Evolutionary conservation across 768 basidiomycete species (phyloP).

Genomic region (Steccherinum ochraceum): DNA sequence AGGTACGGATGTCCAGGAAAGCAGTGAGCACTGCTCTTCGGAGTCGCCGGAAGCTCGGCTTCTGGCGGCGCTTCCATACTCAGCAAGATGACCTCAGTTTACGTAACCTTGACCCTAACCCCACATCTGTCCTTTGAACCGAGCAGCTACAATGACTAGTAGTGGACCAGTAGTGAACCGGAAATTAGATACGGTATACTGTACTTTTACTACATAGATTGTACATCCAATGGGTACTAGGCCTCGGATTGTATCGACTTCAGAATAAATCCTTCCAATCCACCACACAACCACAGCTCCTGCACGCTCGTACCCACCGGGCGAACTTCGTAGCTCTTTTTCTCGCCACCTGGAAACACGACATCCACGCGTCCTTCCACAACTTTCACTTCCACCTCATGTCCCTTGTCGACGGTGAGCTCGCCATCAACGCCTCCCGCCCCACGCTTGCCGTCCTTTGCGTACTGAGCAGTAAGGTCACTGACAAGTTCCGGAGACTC

Average conservation of each 20-base stretch:
- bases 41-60: too few relatives aligned
- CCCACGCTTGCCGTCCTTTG: conserved; percentile 67
- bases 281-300: conserved; percentile 95
- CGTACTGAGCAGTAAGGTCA: conserved; percentile 74
- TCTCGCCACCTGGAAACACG: conserved; percentile 34
- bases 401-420: conserved; percentile 72
- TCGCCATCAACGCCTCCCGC: conserved; percentile 78
- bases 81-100: neutral
- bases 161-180: too few relatives aligned
- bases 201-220: neutral
- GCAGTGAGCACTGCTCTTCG: neutral
- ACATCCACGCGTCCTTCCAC: conserved; percentile 34
- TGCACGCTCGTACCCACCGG: conserved; percentile 92
- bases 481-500: conserved; percentile 86
- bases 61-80: neutral
- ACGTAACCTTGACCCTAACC: too few relatives aligned
- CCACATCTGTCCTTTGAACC: too few relatives aligned
- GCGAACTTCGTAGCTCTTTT: conserved; percentile 53
- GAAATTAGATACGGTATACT: too few relatives aligned
- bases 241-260: conserved; percentile 49
- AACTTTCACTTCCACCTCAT: conserved; percentile 55
- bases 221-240: too few relatives aligned
- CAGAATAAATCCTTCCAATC: conserved; percentile 87
- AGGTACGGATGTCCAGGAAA: neutral
- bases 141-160: too few relatives aligned